These are phyloP conservation scores for Sarcomyxa edulis DNA, from an alignment of 768 basidiomycete species.

Conservation along the genomic window DNA sequence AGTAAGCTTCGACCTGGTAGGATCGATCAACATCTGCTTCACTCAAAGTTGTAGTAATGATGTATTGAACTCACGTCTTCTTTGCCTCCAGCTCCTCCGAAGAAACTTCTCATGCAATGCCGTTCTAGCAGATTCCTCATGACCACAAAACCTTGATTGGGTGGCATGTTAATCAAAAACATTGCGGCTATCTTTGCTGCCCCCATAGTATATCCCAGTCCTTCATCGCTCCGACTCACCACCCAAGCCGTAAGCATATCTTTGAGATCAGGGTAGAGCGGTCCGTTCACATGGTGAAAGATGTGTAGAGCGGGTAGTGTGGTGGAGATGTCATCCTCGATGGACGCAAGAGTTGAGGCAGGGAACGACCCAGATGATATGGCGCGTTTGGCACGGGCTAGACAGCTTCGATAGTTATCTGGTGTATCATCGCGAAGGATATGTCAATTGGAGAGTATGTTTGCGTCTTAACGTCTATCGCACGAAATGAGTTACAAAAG, in stretches of 20 bases:
- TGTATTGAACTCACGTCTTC: constrained; percentile 71
- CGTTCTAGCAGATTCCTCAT: constrained; percentile 85
- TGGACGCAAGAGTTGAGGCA: constrained; percentile 46
- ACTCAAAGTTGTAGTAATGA: not conserved
- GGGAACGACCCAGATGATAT: constrained; percentile 65
- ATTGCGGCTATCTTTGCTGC: constrained; percentile 77
- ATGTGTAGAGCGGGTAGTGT: constrained; percentile 79
- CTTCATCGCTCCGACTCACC: constrained; percentile 78
- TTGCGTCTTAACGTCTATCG: too few species aligned
- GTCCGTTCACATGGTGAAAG: constrained; percentile 71
- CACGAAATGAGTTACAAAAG: too few species aligned
- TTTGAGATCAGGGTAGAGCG: constrained; percentile 75
- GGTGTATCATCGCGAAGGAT: constrained; percentile 7
- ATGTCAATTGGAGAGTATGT: too few species aligned
- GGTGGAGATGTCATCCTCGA: constrained; percentile 70
- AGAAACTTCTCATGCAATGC: constrained; percentile 83
- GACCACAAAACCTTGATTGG: constrained; percentile 69
- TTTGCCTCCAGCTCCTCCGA: constrained; percentile 59
- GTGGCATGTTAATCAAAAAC: constrained; percentile 79
- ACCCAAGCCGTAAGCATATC: constrained; percentile 88
- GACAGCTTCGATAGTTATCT: constrained; percentile 72
- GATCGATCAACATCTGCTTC: constrained; percentile 15
- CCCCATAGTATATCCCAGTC: constrained; percentile 67
- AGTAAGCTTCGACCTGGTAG: constrained; percentile 85
- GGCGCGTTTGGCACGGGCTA: constrained; percentile 70